Conservation (phyloP, 2,329 filamentous ascomycete genomes). For the Cercospora janseana region DNA sequence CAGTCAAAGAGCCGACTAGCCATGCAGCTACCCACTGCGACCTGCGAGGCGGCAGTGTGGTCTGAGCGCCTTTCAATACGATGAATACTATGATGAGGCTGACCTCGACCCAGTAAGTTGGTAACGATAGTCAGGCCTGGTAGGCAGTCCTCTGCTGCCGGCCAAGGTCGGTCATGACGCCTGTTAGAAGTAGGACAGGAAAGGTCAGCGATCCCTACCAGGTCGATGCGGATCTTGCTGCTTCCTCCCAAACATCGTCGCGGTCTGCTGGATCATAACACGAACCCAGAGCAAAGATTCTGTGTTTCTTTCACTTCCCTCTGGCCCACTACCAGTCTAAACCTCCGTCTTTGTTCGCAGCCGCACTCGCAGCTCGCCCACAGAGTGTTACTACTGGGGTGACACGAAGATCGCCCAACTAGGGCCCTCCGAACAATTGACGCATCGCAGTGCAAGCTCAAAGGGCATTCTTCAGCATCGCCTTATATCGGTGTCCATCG, state of each 20-base stretch:
- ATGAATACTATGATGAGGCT: conserved; percentile 44
- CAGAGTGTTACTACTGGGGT: conserved; percentile 28
- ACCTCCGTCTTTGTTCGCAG: conserved; percentile 30
- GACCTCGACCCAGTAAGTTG: conserved; percentile 42
- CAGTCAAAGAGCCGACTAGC: conserved; percentile 42
- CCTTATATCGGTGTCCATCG: conserved; percentile 28
- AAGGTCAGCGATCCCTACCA: conserved; percentile 34
- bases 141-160: conserved; percentile 32
- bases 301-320: conserved; percentile 23
- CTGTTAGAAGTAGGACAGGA: conserved; percentile 29
- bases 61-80: conserved; percentile 46
- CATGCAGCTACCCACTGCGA: conserved; percentile 50
- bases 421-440: conserved; percentile 23
- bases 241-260: conserved; percentile 27
- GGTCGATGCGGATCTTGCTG: conserved; percentile 29
- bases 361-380: conserved; percentile 24
- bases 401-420: conserved; percentile 25
- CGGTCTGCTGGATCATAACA: conserved; percentile 26
- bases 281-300: conserved; percentile 18
- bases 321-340: conserved; percentile 23
- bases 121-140: conserved; percentile 32
- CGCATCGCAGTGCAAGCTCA: conserved; percentile 22
- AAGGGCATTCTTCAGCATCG: conserved; percentile 18
- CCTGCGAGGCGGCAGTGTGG: conserved; percentile 40
- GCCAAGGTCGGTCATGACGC: conserved; percentile 34